Conservation (phyloP, 2,329 filamentous ascomycete species). For the Neonectria ditissima region DNA sequence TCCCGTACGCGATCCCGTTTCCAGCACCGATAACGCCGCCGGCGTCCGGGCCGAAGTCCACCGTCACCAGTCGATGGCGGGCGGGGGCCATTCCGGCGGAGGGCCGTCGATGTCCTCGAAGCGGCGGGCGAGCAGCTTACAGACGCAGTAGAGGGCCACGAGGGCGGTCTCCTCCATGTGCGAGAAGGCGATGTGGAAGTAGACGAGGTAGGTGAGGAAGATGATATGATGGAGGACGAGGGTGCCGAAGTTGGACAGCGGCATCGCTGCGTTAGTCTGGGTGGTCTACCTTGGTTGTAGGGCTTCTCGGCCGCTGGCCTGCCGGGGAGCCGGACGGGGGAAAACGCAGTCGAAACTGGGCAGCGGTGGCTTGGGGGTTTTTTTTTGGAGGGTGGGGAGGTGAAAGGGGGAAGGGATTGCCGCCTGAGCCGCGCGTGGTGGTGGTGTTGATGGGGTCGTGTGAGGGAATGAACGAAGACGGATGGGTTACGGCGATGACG, state of each 20-base stretch:
- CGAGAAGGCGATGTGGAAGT: conserved; percentile 63
- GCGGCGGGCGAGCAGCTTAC: conserved; percentile 60
- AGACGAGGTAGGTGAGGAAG: conserved; percentile 65
- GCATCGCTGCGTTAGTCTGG: conserved; percentile 51
- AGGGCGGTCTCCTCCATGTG: conserved; percentile 61
- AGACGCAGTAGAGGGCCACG: conserved; percentile 60
- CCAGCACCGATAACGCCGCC: conserved; percentile 7
- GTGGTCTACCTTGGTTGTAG: not conserved
- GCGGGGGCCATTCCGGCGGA: conserved; percentile 52
- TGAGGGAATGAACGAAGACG: not conserved
- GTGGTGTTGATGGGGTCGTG: not conserved
- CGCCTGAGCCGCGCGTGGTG: not conserved
- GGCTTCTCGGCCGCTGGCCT: conserved; percentile 6
- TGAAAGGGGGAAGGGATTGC: not conserved
- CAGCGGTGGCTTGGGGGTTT: too few species aligned
- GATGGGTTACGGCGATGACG: not conserved
- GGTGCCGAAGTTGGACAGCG: conserved; percentile 64
- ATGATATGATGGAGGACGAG: conserved; percentile 63
- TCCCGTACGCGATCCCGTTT: conserved; percentile 9
- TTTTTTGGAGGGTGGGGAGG: not conserved
- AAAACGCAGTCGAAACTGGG: not conserved
- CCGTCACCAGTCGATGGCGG: conserved; percentile 46
- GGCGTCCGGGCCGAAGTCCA: conserved; percentile 24
- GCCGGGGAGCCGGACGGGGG: conserved; percentile 13
- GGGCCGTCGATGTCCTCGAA: conserved; percentile 59